Evolutionary conservation across 1,139 yeast genomes (phyloP).

Genomic region (Nakaseomyces delphensis): DNA sequence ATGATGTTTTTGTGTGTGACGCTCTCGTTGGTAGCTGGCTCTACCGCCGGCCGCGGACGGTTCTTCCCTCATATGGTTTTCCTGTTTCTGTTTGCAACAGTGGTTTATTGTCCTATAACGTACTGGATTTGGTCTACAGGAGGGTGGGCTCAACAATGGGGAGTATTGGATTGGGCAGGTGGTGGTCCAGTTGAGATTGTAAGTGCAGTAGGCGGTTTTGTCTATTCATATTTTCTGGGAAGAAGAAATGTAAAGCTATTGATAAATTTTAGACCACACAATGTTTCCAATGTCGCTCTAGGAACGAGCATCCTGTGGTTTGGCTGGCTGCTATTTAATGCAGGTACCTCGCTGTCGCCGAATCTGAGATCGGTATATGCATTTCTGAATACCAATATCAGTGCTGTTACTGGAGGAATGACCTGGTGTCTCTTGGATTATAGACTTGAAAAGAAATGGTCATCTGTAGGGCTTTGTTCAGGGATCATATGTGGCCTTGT

Average conservation of each 20-base stretch:
- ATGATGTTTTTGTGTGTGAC: slow-evolving; percentile 89
- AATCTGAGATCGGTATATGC: slow-evolving; percentile 48
- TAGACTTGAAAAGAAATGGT: slow-evolving; percentile 82
- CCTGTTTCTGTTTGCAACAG: slow-evolving; percentile 78
- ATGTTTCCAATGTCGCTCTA: slow-evolving; percentile 73
- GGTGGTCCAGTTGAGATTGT: slow-evolving; percentile 95
- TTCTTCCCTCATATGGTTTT: slow-evolving; percentile 78
- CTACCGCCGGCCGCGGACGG: slow-evolving; percentile 91
- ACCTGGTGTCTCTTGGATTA: slow-evolving; percentile 89
- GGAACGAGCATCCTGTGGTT: slow-evolving; percentile 72
- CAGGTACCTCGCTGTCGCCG: slow-evolving; percentile 64
- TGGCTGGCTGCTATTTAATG: slow-evolving; percentile 88
- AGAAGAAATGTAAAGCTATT: slow-evolving; percentile 73
- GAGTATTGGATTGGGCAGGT: slow-evolving; percentile 93
- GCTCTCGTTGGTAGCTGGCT: slow-evolving; percentile 83
- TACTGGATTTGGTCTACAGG: slow-evolving; percentile 90
- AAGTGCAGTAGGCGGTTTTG: slow-evolving; percentile 86
- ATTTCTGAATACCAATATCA: slow-evolving; percentile 80
- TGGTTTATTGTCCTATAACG: slow-evolving; percentile 87
- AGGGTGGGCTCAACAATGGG: slow-evolving; percentile 92
- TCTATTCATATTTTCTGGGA: slow-evolving; percentile 73
- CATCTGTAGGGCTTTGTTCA: slow-evolving; percentile 90
- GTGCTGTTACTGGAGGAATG: slow-evolving; percentile 86
- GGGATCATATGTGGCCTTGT: slow-evolving; percentile 93
- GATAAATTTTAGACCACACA: slow-evolving; percentile 90